These are phyloP conservation scores for Strobilomyces echinocephalus DNA, from an alignment of 768 basidiomycete genomes.

Conservation along the genomic window DNA sequence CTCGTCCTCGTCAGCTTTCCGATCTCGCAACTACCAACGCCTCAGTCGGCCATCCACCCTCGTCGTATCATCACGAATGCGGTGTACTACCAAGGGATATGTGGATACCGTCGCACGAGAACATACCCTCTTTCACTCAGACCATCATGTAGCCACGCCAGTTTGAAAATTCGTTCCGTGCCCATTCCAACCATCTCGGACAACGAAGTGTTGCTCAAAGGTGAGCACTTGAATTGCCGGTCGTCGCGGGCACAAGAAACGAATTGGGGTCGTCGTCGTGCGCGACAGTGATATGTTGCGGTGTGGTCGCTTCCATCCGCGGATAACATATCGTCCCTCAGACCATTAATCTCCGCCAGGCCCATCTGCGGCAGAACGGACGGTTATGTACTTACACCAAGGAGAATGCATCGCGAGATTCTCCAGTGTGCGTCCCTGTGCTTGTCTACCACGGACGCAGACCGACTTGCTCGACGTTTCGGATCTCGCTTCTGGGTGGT, in stretches of 20 bases:
- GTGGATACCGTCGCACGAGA: background rate
- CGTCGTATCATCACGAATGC: slow-evolving; percentile 39
- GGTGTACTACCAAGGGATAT: slow-evolving; percentile 43
- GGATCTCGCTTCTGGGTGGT: slow-evolving; percentile 43
- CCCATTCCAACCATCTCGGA: slow-evolving; percentile 50
- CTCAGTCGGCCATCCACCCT: background rate
- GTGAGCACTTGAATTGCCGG: slow-evolving; percentile 23
- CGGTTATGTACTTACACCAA: slow-evolving; percentile 52
- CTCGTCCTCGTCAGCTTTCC: background rate
- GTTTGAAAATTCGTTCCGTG: slow-evolving; percentile 48
- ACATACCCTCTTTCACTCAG: background rate
- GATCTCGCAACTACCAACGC: background rate
- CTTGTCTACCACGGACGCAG: background rate
- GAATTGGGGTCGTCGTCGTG: background rate
- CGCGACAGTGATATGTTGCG: slow-evolving; percentile 36
- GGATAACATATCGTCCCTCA: background rate
- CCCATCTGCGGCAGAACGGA: slow-evolving; percentile 55
- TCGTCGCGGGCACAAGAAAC: background rate
- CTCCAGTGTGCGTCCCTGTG: slow-evolving; percentile 29
- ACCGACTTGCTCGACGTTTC: background rate
- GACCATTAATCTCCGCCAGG: slow-evolving; percentile 29
- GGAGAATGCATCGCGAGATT: slow-evolving; percentile 60
- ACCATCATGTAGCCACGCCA: slow-evolving; percentile 36
- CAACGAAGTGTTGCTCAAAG: slow-evolving; percentile 58
- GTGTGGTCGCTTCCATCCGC: slow-evolving; percentile 17